Evolutionary conservation across 2,329 filamentous ascomycete genomes (phyloP).

Genomic region (Aureobasidium mangrovei): DNA sequence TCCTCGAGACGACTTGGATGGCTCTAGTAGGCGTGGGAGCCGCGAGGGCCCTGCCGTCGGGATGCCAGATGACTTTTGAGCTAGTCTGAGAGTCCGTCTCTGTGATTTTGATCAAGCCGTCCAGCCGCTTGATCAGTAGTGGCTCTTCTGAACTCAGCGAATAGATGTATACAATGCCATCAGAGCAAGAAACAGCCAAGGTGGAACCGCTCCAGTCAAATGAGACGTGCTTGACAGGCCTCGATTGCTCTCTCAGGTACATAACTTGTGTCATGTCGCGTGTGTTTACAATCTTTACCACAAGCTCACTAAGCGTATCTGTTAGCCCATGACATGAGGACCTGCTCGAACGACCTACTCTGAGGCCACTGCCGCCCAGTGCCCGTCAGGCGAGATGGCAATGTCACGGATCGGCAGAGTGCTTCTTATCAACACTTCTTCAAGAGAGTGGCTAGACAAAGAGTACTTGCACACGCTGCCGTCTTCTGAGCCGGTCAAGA

Average conservation of each 20-base stretch:
- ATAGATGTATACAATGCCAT: slow-evolving; percentile 87
- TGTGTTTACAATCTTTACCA: slow-evolving; percentile 79
- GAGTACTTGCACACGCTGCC: slow-evolving; percentile 93
- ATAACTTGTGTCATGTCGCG: slow-evolving; percentile 68
- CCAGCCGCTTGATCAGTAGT: slow-evolving; percentile 71
- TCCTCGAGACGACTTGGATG: slow-evolving; percentile 77
- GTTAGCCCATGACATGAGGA: slow-evolving; percentile 20
- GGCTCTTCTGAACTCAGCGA: slow-evolving; percentile 70
- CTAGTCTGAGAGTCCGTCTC: slow-evolving; percentile 71
- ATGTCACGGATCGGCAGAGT: slow-evolving; percentile 83
- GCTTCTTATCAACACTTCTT: slow-evolving; percentile 72
- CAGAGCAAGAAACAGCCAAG: slow-evolving; percentile 73
- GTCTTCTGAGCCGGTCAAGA: slow-evolving; percentile 85
- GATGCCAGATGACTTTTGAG: slow-evolving; percentile 78
- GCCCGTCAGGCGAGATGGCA: slow-evolving; percentile 66
- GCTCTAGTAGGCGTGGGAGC: slow-evolving; percentile 72
- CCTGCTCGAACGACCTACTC: slow-evolving; percentile 49
- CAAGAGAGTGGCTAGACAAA: slow-evolving; percentile 63
- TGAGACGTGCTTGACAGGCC: slow-evolving; percentile 82
- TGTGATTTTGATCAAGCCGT: slow-evolving; percentile 71
- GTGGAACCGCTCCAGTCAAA: slow-evolving; percentile 74
- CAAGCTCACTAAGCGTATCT: slow-evolving; percentile 55
- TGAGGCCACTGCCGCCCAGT: slow-evolving; percentile 93
- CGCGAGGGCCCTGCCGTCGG: slow-evolving; percentile 85
- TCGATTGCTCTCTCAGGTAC: slow-evolving; percentile 72